Base-by-base conservation (phyloP, 768 basidiomycete genomes). In the Boletus sp. region DNA sequence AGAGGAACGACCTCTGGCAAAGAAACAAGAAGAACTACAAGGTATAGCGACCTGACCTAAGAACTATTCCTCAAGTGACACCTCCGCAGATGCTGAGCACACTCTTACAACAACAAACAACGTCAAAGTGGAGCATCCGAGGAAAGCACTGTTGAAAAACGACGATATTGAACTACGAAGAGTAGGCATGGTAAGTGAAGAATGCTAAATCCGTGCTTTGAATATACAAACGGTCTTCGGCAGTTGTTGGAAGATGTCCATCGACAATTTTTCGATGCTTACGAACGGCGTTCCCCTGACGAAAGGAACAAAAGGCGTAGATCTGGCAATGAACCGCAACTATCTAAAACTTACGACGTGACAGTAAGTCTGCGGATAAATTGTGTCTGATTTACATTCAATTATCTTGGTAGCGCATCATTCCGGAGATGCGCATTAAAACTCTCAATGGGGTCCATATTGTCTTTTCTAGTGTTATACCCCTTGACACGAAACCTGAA, bases 391-490 rank as follows among this genome's bases (percentile, higher is more conserved):
- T 33, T 17, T 33, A 15, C 18, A 48, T 28, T 53, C 33, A 52
- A 35, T 35, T 47, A 28, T 61, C 39, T 62, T 39, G 40, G 7
- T 64, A 98, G 95, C 74, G 72, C 51, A 97, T 99, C 61, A 95
- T 98, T 50, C 92, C 92, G 14, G 76, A 78, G 52, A 80, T 96
- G 71, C 88, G 96, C 52, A 68, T 77, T 24, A 81, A 84, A 63
- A 88, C 92, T 0, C 79, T 98, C n/a, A 79, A 80, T 36, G 91
- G 89, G 30, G 80, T 87, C 30, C 84, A 90, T 66, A 82, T 99
- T 33, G 78, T 96, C 36, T 98, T 99, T 73, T 98, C 96, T 1
- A 92, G 94, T 55, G 85, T 99, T 40, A 94, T 98, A 54, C 94
- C 96, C 5, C 81, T 95, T n/a, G 89, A 93, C 64, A 86, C 85